Conservation (phyloP, 176 grass and related monocot species). For the Leersia perrieri region DNA sequence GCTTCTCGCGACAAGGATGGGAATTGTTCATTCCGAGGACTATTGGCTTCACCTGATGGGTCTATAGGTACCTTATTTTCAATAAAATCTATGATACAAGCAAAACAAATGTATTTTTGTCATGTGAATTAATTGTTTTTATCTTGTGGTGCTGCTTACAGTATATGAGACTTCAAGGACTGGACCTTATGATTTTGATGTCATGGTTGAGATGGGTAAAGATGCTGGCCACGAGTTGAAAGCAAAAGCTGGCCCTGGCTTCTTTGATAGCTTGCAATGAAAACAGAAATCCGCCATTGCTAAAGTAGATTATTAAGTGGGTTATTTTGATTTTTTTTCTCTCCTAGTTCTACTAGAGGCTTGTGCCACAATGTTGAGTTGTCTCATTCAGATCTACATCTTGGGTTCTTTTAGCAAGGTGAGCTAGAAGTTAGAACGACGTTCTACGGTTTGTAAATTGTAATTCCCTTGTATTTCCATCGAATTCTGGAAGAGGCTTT, state of each 20-base stretch:
- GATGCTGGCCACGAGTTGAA: slow-evolving; percentile 90
- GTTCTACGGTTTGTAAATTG: slow-evolving; percentile 27
- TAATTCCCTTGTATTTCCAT: slow-evolving; percentile 11
- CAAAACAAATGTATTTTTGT: neutral
- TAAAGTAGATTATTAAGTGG: neutral
- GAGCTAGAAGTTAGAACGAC: slow-evolving; percentile 25
- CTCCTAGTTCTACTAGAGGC: slow-evolving; percentile 23
- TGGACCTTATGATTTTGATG: slow-evolving; percentile 60
- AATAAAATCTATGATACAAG: neutral
- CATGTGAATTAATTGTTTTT: neutral
- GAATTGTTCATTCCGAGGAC: slow-evolving; percentile 79
- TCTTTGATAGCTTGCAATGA: slow-evolving; percentile 76
- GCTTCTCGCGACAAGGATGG: slow-evolving; percentile 63
- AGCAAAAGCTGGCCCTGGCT: slow-evolving; percentile 68
- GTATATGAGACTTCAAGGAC: slow-evolving; percentile 86
- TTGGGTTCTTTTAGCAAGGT: slow-evolving; percentile 16
- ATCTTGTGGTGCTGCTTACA: slow-evolving; percentile 23
- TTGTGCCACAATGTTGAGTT: slow-evolving; percentile 31
- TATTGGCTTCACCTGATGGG: slow-evolving; percentile 90
- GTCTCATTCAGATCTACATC: slow-evolving; percentile 21
- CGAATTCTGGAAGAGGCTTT: neutral
- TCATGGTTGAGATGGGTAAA: slow-evolving; percentile 89
- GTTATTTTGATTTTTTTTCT: neutral
- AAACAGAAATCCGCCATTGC: neutral
- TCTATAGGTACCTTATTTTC: slow-evolving; percentile 54